A percentile compares a stretch with the other conserved stretches of the same genome.
Conservation (phyloP, 176 grass and related monocot genomes). For the Bonia amplexicaulis region DNA sequence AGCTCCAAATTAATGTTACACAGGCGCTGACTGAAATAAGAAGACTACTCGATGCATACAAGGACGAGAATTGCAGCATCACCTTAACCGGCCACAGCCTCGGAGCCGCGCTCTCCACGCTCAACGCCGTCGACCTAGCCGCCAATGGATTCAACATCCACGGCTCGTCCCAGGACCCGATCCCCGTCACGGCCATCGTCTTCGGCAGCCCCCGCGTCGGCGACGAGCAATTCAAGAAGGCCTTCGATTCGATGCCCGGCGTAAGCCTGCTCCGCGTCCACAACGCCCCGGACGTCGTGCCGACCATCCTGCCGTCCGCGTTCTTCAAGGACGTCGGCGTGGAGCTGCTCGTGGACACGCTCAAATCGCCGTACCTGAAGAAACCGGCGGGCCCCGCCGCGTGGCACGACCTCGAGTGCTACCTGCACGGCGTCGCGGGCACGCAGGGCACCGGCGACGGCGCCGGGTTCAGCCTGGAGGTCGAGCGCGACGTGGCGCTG, state of each 20-base stretch:
- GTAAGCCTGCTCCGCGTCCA: constrained; percentile 58
- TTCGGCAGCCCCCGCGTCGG: constrained; percentile 81
- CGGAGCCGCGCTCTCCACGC: constrained; percentile 52
- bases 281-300: constrained; percentile 64
- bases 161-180: background rate
- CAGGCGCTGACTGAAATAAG: constrained; percentile 45
- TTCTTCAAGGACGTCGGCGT: constrained; percentile 65
- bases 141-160: constrained; percentile 37
- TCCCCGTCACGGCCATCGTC: constrained; percentile 53
- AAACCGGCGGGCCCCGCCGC: constrained; percentile 15
- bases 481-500: constrained; percentile 72
- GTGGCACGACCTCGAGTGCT: constrained; percentile 81
- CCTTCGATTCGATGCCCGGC: constrained; percentile 30
- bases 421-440: constrained; percentile 77
- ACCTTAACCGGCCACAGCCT: constrained; percentile 75
- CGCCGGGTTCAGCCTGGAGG: constrained; percentile 41
- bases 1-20: background rate
- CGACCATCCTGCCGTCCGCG: constrained; percentile 47
- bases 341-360: constrained; percentile 69
- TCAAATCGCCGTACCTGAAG: constrained; percentile 63
- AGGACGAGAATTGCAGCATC: constrained; percentile 59
- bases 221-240: constrained; percentile 51
- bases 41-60: constrained; percentile 37
- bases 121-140: constrained; percentile 60
- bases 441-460: constrained; percentile 36